Evolutionary conservation across 208 protist genomes (phyloP), one percentile per base, ranked within the genome.

Genomic region (Leishmania arabica): DNA sequence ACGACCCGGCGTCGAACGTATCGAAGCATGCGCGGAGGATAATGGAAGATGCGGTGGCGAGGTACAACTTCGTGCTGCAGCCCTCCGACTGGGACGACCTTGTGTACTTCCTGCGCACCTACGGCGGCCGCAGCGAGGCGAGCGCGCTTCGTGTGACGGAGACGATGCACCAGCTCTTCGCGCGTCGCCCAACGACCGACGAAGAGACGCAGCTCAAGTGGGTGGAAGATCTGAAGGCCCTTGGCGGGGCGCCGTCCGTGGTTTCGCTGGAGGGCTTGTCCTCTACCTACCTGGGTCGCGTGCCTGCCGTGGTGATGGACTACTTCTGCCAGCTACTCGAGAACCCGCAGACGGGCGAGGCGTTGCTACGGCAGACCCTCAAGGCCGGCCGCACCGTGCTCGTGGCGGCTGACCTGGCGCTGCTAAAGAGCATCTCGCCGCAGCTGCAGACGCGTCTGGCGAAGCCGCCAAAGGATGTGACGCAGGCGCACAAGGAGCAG

Each of bases 391-490:
- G 93, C 65, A 87, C 90, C 8, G 84, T 98, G 56, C 88, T 98
- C 27, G 85, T 89, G 64, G 88, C 89, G 64, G 89, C 89, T 34
- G 79, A 82, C 34, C 65, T 95, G 11, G 84, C 83, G 17, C 85
- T 91, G 76, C 88, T 97, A 19, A 88, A 88, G 70, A 76, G 75
- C 42, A 90, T 95, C 78, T 88, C 92, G 24, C 83, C 89, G 31
- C 87, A 87, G 54, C 84, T 98, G 78, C 92, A 97, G 86, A 73
- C 78, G 49, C 92, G 95, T 1, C 87, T 98, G 40, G 85, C 87
- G 62, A 95, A 94, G 82, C 90, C 95, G 75, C 95, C 95, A 19
- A 98, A 93, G 85, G 93, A 96, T 53, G 88, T 93, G 27, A 92
- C 89, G 24, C 71, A 86, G 72, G 80, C 81, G 37, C 92, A 98